These are phyloP conservation scores for Nicotiana tabacum DNA, from an alignment of 257 asterid genomes.

Conservation along the genomic window DNA sequence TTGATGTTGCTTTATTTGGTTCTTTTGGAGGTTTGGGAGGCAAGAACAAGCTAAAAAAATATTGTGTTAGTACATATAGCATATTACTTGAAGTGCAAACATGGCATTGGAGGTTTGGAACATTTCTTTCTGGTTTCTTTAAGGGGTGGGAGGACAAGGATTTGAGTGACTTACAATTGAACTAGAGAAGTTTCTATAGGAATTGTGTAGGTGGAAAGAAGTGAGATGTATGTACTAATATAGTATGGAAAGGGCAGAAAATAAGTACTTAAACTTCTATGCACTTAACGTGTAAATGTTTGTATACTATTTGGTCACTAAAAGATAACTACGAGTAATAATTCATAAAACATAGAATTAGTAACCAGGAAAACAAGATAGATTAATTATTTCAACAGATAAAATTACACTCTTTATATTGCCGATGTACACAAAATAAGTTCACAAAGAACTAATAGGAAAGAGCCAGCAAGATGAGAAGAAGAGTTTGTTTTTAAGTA, in stretches of 20 bases:
- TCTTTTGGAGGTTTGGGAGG: not conserved
- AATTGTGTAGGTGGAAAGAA: not conserved
- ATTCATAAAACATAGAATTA: not conserved
- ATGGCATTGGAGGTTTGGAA: slow-evolving; percentile 1
- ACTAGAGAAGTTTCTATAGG: not conserved
- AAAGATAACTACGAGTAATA: not conserved
- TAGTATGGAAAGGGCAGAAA: not conserved
- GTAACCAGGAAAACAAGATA: not conserved
- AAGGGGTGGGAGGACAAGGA: not conserved
- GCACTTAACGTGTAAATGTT: too few relatives aligned
- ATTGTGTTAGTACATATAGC: not conserved
- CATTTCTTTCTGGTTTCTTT: not conserved
- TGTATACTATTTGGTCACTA: not conserved
- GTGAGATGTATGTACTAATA: not conserved
- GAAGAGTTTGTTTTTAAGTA: not conserved
- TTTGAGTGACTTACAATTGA: not conserved
- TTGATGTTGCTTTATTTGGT: slow-evolving; percentile 3
- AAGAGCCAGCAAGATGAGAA: not conserved
- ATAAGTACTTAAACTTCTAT: not conserved
- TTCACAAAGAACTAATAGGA: not conserved
- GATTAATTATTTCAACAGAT: not conserved
- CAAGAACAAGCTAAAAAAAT: not conserved
- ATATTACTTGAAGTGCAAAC: not conserved
- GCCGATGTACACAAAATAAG: not conserved
- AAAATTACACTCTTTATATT: not conserved